phyloP scores from a whole-genome alignment of 2,329 filamentous ascomycete species.

The Penicillium sp. region DNA sequence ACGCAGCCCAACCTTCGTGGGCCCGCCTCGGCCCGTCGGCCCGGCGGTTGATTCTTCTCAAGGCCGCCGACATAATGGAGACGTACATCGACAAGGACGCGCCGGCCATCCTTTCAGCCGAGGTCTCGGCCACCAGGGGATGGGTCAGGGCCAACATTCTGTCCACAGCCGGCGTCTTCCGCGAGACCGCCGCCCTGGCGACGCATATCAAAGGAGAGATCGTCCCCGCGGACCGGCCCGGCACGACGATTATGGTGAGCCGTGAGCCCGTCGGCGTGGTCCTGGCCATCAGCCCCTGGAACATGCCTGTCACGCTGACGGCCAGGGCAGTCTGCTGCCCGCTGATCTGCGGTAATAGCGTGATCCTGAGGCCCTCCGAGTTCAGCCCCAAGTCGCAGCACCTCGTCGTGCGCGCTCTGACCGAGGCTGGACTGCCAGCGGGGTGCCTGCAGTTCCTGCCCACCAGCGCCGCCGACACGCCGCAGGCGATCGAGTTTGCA shows the following conservation, averaged over 20 bases:
- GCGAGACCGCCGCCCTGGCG: slow-evolving; percentile 11
- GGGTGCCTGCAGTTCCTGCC: slow-evolving; percentile 9
- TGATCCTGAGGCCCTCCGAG: slow-evolving; percentile 13
- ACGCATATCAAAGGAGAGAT: slow-evolving; percentile 15
- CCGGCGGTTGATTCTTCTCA: slow-evolving; percentile 76
- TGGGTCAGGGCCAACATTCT: slow-evolving; percentile 11
- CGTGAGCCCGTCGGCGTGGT: slow-evolving; percentile 10
- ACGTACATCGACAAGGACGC: slow-evolving; percentile 54
- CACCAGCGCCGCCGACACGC: slow-evolving; percentile 3
- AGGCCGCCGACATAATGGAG: slow-evolving; percentile 87
- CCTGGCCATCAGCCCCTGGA: slow-evolving; percentile 15
- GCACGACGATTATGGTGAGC: slow-evolving; percentile 10
- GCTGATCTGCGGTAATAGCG: slow-evolving; percentile 12
- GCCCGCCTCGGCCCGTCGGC: slow-evolving; percentile 39
- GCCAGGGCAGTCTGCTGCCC: slow-evolving; percentile 4
- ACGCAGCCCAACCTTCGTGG: slow-evolving; percentile 2
- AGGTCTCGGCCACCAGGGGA: slow-evolving; percentile 7
- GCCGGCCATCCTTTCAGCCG: slow-evolving; percentile 8
- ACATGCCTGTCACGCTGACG: slow-evolving; percentile 9
- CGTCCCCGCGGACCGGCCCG: slow-evolving; percentile 7
- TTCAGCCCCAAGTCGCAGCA: slow-evolving; percentile 14
- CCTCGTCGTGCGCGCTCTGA: slow-evolving; percentile 11
- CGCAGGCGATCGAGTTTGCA: slow-evolving; percentile 7
- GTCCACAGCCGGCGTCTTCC: slow-evolving; percentile 6
- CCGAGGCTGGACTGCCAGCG: slow-evolving; percentile 12